These are phyloP conservation scores for Collybia mongolica DNA, from an alignment of 768 basidiomycete genomes.

Conservation along the genomic window DNA sequence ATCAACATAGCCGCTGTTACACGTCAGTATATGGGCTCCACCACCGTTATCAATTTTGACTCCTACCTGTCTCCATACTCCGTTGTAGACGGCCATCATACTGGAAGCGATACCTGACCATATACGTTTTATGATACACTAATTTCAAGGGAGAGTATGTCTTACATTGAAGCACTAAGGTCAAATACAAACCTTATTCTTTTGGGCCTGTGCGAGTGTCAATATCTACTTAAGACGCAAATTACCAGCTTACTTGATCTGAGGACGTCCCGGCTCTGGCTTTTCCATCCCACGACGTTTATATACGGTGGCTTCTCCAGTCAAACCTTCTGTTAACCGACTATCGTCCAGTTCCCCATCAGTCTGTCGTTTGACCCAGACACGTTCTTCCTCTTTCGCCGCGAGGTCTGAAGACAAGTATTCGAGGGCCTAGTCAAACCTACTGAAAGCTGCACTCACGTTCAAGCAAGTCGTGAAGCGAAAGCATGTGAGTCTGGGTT, in stretches of 20 bases:
- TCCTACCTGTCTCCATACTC: constrained; percentile 62
- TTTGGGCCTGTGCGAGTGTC: constrained; percentile 45
- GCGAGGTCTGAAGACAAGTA: constrained; percentile 46
- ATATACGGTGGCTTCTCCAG: constrained; percentile 68
- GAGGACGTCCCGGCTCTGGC: constrained; percentile 64
- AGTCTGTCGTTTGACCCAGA: constrained; percentile 71
- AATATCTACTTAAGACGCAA: neutral
- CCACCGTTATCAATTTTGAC: neutral
- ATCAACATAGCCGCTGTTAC: constrained; percentile 68
- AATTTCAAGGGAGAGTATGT: neutral
- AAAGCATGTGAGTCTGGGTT: constrained; percentile 60
- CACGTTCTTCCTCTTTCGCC: constrained; percentile 66
- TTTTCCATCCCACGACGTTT: constrained; percentile 71
- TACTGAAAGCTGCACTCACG: constrained; percentile 37
- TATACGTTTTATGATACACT: neutral
- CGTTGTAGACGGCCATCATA: constrained; percentile 65
- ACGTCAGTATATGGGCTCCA: neutral
- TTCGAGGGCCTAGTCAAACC: neutral
- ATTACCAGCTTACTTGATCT: constrained; percentile 50
- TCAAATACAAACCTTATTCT: constrained; percentile 70
- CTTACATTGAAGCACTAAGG: constrained; percentile 66
- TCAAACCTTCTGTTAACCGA: constrained; percentile 63
- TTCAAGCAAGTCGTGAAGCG: constrained; percentile 60
- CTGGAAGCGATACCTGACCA: constrained; percentile 65
- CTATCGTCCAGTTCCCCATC: constrained; percentile 71